A percentile compares a stretch with the other conserved stretches of the same genome.
phyloP scores from a whole-genome alignment of 768 basidiomycete genomes.

The Leucocoprinus leucothites region DNA sequence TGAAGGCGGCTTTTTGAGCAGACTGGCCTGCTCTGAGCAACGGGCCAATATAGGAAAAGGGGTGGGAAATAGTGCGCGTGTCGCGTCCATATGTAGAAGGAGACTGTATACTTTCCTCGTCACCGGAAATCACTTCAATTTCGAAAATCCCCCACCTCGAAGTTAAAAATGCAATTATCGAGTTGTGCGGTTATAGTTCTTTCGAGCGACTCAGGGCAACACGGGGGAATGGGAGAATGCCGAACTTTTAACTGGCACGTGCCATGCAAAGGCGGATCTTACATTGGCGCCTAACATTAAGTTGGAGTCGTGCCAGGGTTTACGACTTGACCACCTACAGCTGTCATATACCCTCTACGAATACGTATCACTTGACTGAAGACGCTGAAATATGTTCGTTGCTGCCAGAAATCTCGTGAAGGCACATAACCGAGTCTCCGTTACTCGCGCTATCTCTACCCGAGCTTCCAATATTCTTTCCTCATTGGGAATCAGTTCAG shows the following conservation, averaged over 20 bases:
- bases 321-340: not conserved
- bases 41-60: not conserved
- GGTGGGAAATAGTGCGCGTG: slow-evolving; percentile 1
- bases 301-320: not conserved
- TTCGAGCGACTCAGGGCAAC: not conserved
- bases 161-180: no score
- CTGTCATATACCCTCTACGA: not conserved
- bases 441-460: slow-evolving; percentile 52
- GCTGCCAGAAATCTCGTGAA: not conserved
- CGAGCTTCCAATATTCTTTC: slow-evolving; percentile 69
- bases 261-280: slow-evolving; percentile 10
- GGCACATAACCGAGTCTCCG: not conserved
- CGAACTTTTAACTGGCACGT: slow-evolving; percentile 10
- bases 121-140: no score
- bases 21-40: not conserved
- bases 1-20: not conserved
- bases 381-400: slow-evolving; percentile 2
- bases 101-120: not conserved
- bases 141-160: no score
- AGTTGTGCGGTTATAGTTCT: no score
- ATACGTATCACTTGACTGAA: not conserved
- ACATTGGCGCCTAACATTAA: not conserved
- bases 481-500: slow-evolving; percentile 56
- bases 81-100: not conserved
- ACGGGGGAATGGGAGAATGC: not conserved